Conservation (phyloP, 1,139 yeast genomes). For the Kurtzmaniella quercitrusa region DNA sequence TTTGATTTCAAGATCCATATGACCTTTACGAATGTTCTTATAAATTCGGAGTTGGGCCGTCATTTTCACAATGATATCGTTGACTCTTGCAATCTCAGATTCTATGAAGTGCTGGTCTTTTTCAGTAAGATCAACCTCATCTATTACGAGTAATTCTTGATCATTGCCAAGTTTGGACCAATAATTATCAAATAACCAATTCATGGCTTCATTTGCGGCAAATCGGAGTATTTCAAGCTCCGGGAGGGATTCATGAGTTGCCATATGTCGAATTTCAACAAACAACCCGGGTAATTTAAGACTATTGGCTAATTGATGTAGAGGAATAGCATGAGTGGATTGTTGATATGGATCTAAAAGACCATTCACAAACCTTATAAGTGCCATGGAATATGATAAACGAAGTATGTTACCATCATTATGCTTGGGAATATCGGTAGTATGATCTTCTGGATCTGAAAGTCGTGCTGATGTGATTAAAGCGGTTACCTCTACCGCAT, state of each 20-base stretch:
- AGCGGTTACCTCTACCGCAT: constrained; percentile 54
- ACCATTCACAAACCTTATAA: constrained; percentile 89
- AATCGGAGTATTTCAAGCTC: constrained; percentile 60
- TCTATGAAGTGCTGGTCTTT: constrained; percentile 4
- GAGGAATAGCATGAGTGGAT: constrained; percentile 72
- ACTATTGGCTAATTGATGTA: constrained; percentile 67
- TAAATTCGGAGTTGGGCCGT: constrained; percentile 23
- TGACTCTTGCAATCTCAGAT: neutral
- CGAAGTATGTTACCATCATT: constrained; percentile 31
- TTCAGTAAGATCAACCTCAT: constrained; percentile 12
- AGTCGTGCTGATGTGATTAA: constrained; percentile 52
- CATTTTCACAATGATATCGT: neutral
- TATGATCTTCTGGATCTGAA: constrained; percentile 31
- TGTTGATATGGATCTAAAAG: constrained; percentile 84
- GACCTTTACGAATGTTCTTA: constrained; percentile 43
- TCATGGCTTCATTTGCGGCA: constrained; percentile 56
- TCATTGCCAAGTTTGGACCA: constrained; percentile 52
- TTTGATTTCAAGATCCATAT: constrained; percentile 34
- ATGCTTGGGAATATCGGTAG: constrained; percentile 4
- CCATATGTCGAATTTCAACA: constrained; percentile 87
- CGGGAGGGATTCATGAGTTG: constrained; percentile 88
- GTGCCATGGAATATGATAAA: constrained; percentile 67
- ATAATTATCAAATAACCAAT: constrained; percentile 72
- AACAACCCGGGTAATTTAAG: constrained; percentile 74
- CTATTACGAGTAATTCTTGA: constrained; percentile 11